These are phyloP conservation scores for Symbiodinium pilosum DNA, from an alignment of 73 alveolate genomes.

Conservation along the genomic window DNA sequence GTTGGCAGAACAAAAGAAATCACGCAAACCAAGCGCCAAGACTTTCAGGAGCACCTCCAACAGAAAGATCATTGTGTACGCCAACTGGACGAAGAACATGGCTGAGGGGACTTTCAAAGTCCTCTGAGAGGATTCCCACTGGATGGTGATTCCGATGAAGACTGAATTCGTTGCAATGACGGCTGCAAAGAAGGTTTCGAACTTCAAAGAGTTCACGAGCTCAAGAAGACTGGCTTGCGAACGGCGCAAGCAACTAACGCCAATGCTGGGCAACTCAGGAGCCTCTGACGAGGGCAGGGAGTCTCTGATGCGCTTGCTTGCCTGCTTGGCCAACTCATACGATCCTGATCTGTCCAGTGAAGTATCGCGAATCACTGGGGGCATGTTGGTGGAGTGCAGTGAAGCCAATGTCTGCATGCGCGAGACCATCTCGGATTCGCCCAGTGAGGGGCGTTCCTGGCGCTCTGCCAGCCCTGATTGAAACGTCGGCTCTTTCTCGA, in stretches of 20 bases:
- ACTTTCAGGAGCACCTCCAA: constrained; percentile 36
- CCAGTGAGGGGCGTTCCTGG: constrained; percentile 1
- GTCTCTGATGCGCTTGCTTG: background rate
- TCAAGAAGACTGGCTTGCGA: background rate
- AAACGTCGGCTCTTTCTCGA: background rate
- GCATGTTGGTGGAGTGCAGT: background rate
- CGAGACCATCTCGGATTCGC: background rate
- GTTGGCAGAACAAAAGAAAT: constrained; percentile 46
- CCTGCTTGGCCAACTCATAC: background rate
- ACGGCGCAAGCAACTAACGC: background rate
- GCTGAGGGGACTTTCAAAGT: constrained; percentile 37
- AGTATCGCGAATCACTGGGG: background rate
- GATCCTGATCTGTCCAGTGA: constrained; percentile 6
- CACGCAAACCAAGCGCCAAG: constrained; percentile 31
- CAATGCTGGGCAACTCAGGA: background rate
- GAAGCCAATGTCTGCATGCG: background rate
- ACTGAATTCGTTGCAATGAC: constrained; percentile 76
- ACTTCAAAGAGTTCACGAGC: background rate
- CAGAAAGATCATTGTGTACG: constrained; percentile 38
- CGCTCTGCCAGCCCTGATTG: background rate
- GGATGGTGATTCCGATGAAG: constrained; percentile 70
- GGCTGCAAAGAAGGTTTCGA: constrained; percentile 68
- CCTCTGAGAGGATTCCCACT: constrained; percentile 57
- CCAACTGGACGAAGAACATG: constrained; percentile 35
- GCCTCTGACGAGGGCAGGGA: background rate